Conservation (phyloP, 2,329 filamentous ascomycete species). For the Aureobasidium sp. region DNA sequence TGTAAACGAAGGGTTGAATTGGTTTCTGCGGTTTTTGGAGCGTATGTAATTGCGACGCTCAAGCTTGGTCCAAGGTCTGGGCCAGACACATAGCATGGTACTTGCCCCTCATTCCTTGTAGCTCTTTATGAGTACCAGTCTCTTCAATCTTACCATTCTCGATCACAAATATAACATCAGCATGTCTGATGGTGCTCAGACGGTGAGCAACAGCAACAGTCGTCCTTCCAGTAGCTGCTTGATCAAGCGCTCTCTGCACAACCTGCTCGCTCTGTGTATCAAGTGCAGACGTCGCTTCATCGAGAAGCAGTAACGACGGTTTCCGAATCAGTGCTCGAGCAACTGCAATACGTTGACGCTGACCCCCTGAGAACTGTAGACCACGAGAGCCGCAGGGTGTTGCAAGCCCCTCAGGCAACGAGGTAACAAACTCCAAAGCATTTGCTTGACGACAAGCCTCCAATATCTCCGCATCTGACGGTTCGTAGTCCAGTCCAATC, state of each 20-base stretch:
- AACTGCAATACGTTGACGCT: constrained; percentile 48
- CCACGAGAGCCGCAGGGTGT: constrained; percentile 44
- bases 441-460: constrained; percentile 43
- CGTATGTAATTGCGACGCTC: too few relatives aligned
- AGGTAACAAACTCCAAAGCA: constrained; percentile 44
- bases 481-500: constrained; percentile 33
- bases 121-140: constrained; percentile 30
- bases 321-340: constrained; percentile 46
- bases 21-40: too few relatives aligned
- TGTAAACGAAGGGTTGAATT: too few relatives aligned
- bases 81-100: constrained; percentile 38
- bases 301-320: constrained; percentile 45
- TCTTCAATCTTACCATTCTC: constrained; percentile 30
- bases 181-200: constrained; percentile 29
- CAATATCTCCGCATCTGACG: constrained; percentile 33
- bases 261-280: constrained; percentile 59
- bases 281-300: constrained; percentile 51
- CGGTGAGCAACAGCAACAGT: constrained; percentile 35
- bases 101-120: constrained; percentile 29
- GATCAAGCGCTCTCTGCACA: constrained; percentile 60
- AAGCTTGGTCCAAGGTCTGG: constrained; percentile 30
- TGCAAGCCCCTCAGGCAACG: constrained; percentile 42
- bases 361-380: constrained; percentile 43
- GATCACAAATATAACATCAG: constrained; percentile 34
- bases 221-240: constrained; percentile 33